Base-by-base conservation (phyloP, 2,329 filamentous ascomycete species). In the Botryosphaeria agaves region DNA sequence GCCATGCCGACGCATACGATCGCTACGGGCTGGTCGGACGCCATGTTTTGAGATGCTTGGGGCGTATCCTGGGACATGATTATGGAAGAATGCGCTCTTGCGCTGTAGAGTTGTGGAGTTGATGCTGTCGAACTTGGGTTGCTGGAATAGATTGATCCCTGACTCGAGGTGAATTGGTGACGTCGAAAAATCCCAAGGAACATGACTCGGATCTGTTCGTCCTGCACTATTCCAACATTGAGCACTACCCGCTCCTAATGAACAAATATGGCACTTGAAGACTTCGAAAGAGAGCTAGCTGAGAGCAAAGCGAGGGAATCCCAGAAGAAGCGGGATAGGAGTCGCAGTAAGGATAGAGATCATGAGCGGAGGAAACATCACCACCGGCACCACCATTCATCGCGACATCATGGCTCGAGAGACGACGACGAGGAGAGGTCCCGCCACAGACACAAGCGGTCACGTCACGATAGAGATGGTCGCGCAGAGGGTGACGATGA, bases 1-100 rank as follows among this genome's bases (percentile, higher is more conserved):
- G 89, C 89, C 87, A 95, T 95, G 63, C 89, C 89, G 29, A 98
- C 76, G 55, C 85, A 94, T 45, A 95, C 84, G 36, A 98, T 76
- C 37, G 81, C 72, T 27, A 82, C 75, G 24, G 83, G 80, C 38
- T 64, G 56, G 35, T 36, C 17, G 31, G 9, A 23, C n/a, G n/a
- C n/a, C n/a, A n/a, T n/a, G n/a, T n/a, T n/a, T n/a, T n/a, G n/a
- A n/a, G n/a, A n/a, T n/a, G n/a, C n/a, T n/a, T n/a, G n/a, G n/a
- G n/a, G n/a, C n/a, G n/a, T n/a, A n/a, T n/a, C n/a, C n/a, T n/a
- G n/a, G n/a, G n/a, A n/a, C n/a, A n/a, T n/a, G n/a, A n/a, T n/a
- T n/a, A n/a, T n/a, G n/a, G n/a, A n/a, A n/a, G n/a, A n/a, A n/a
- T n/a, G n/a, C n/a, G n/a, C n/a, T n/a, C n/a, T n/a, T n/a, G n/a